phyloP scores from a whole-genome alignment of 2,329 filamentous ascomycete species.

The Colletotrichum orbiculare region DNA sequence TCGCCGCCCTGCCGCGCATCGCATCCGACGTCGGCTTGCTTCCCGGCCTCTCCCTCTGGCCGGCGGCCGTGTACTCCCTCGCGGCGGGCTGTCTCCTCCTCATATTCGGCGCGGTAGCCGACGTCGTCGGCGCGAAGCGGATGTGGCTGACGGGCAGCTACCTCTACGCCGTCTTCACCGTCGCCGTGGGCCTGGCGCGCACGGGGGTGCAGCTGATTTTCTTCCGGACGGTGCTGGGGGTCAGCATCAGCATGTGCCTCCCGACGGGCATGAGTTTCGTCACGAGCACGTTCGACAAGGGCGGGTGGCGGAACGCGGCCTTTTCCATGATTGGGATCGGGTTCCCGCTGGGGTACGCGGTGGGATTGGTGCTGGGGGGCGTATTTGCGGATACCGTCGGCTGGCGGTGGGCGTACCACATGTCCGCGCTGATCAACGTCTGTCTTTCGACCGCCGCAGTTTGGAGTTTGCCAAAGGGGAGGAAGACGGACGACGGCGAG shows the following conservation, averaged over 20 bases:
- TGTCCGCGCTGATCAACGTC: conserved; percentile 50
- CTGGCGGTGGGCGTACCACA: conserved; percentile 59
- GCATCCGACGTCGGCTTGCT: conserved; percentile 47
- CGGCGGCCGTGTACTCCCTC: conserved; percentile 44
- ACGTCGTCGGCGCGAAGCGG: conserved; percentile 48
- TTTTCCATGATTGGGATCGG: conserved; percentile 58
- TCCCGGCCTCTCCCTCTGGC: conserved; percentile 46
- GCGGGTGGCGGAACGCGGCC: conserved; percentile 51
- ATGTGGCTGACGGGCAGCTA: conserved; percentile 49
- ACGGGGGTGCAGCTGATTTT: conserved; percentile 51
- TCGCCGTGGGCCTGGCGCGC: conserved; percentile 47
- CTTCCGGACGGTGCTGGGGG: conserved; percentile 48
- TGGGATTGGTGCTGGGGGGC: conserved; percentile 62
- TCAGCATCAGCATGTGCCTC: conserved; percentile 51
- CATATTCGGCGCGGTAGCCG: conserved; percentile 50
- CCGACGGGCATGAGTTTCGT: conserved; percentile 51
- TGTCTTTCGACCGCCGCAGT: conserved; percentile 49
- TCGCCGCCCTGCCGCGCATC: conserved; percentile 51
- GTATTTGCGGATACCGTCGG: conserved; percentile 59
- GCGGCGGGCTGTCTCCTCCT: conserved; percentile 46
- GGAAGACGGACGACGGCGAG: conserved; percentile 39
- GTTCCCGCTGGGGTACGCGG: conserved; percentile 58
- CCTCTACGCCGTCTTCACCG: conserved; percentile 46
- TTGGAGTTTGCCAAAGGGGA: conserved; percentile 49
- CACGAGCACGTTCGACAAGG: conserved; percentile 49